phyloP scores from a whole-genome alignment of 352 stramenopile genomes.

The Discostella stelligera region DNA sequence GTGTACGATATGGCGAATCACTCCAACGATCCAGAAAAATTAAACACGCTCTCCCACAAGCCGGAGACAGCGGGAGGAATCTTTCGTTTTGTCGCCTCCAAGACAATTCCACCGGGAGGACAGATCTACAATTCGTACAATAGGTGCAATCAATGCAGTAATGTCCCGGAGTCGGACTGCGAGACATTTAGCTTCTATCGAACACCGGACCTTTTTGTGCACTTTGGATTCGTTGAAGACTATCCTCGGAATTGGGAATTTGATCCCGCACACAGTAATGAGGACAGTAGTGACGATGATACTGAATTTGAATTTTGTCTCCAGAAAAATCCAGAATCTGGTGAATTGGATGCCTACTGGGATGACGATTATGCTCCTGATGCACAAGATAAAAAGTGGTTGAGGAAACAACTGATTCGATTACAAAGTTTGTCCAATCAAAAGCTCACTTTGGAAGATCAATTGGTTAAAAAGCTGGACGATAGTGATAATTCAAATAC shows the following conservation, averaged over 20 bases:
- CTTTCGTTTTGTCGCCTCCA: constrained; percentile 43
- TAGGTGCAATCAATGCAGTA: constrained; percentile 45
- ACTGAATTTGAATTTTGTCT: constrained; percentile 38
- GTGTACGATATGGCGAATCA: constrained; percentile 64
- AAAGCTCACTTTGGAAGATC: constrained; percentile 30
- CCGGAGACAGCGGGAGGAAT: constrained; percentile 21
- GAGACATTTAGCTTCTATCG: constrained; percentile 32
- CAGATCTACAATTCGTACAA: constrained; percentile 59
- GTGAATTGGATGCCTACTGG: constrained; percentile 29
- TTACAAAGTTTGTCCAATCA: constrained; percentile 20
- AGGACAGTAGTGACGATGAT: constrained; percentile 20
- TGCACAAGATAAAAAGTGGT: constrained; percentile 27
- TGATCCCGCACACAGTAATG: constrained; percentile 4
- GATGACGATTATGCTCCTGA: constrained; percentile 24
- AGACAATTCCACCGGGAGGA: constrained; percentile 36
- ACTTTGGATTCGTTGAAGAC: constrained; percentile 50
- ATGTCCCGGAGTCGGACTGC: constrained; percentile 22
- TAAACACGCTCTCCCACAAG: constrained; percentile 57
- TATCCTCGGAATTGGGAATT: constrained; percentile 49
- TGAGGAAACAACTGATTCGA: constrained; percentile 30
- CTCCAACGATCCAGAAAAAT: constrained; percentile 49
- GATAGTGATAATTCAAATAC: background rate
- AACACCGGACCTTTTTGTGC: constrained; percentile 37
- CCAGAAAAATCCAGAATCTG: constrained; percentile 10
- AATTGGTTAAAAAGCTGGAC: constrained; percentile 21